Percentiles rank a stretch among this genome's conserved stretches.
phyloP scores from a whole-genome alignment of 129 eudicot species.

The Flaveria sonorensis region DNA sequence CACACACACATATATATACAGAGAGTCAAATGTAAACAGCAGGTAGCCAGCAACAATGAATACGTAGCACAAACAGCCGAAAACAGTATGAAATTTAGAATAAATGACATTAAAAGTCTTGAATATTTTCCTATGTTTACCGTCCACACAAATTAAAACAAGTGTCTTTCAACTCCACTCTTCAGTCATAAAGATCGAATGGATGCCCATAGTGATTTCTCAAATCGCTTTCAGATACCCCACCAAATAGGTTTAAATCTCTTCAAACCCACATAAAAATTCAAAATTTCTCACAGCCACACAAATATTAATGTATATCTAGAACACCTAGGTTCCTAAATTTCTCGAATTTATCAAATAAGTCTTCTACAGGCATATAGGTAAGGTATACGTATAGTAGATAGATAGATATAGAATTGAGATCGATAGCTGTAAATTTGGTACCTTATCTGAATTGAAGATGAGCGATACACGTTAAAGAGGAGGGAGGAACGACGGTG shows the following conservation, averaged over 20 bases:
- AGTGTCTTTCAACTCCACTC: constrained; percentile 19
- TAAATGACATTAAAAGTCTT: constrained; percentile 18
- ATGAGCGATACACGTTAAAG: background rate
- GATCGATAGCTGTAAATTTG: background rate
- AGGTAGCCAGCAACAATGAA: constrained; percentile 39
- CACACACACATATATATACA: background rate
- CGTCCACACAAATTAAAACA: constrained; percentile 32
- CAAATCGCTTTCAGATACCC: constrained; percentile 39
- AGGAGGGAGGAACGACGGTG: background rate
- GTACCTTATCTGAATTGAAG: constrained; percentile 29
- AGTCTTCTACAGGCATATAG: background rate
- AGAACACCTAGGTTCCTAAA: constrained; percentile 17
- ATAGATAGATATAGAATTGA: no score
- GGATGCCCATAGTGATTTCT: constrained; percentile 10
- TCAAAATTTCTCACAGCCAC: constrained; percentile 27
- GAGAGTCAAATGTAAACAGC: background rate
- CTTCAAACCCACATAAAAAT: constrained; percentile 27
- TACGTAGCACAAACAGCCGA: background rate
- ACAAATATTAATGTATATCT: constrained; percentile 22
- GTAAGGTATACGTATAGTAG: background rate
- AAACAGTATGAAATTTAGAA: constrained; percentile 12
- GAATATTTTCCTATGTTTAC: constrained; percentile 17
- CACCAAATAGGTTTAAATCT: constrained; percentile 21
- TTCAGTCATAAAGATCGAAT: constrained; percentile 20
- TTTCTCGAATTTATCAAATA: background rate